Base-by-base conservation (phyloP, 1,139 yeast species). In the Wickerhamomyces sp. region DNA sequence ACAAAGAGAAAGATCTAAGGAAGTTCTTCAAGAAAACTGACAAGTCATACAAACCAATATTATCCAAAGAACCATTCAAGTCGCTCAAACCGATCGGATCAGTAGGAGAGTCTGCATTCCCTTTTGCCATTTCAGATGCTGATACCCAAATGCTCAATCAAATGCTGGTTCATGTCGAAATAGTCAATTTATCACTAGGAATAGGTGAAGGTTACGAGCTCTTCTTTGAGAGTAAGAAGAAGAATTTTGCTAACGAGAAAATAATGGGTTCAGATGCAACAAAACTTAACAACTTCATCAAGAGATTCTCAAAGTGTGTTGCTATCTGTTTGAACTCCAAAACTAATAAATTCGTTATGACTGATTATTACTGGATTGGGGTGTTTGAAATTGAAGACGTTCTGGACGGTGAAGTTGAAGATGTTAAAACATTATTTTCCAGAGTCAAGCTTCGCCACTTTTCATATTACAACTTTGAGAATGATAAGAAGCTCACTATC, bases 151-250 rank as follows among this genome's bases (percentile, higher is more conserved):
- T 57, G 33, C 9, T 57, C 15, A 55, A 56, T 37, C 49, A 49
- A 34, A 33, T 57, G 6, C 39, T 55, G 36, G 54, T 49, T 5
- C 62, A 58, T 45, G 53, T 55, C 26, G 62, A 58, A 30, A 35
- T 55, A 6, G 54, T 53, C 3, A 48, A 52, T 37, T 7, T 56
- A 31, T 44, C 54, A 26, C 27, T 50, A 8, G 61, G 56, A 1
- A 42, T 58, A 10, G 51, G 47, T 11, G 61, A 58, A 45, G 62
- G 62, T 7, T 58, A 58, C 44, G 60, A 56, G 42, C 23, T 56
- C 7, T 54, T 46, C 15, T 54, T 57, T 35, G 45, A 54, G 6
- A 37, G 53, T 10, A 37, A 41, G 10, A 55, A 53, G 47, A 43
- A 40, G 26, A 54, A 51, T 40, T 50, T 48, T 14, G 32, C 8